These are phyloP conservation scores for Aulographum hederae DNA, from an alignment of 2,329 filamentous ascomycete genomes.

Conservation along the genomic window DNA sequence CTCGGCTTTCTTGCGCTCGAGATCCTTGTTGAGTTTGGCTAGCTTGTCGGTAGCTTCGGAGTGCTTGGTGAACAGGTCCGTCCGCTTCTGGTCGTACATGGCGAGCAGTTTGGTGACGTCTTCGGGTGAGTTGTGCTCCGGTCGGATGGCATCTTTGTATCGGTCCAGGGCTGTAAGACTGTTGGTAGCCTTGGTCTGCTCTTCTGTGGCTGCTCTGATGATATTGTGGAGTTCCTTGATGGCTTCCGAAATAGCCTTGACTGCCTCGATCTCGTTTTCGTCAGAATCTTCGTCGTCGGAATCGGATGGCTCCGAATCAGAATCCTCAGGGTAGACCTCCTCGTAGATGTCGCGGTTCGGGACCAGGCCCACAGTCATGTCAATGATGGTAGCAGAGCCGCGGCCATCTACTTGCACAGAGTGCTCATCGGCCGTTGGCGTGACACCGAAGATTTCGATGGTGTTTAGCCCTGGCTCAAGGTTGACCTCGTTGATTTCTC, in stretches of 20 bases:
- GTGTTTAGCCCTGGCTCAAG: slow-evolving; percentile 38
- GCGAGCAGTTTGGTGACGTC: slow-evolving; percentile 17
- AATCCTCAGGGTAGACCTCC: slow-evolving; percentile 31
- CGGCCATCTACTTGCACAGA: slow-evolving; percentile 42
- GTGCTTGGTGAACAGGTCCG: slow-evolving; percentile 10
- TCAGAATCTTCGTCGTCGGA: slow-evolving; percentile 19
- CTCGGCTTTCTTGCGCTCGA: slow-evolving; percentile 10
- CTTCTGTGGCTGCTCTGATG: slow-evolving; percentile 10
- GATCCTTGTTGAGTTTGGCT: slow-evolving; percentile 10
- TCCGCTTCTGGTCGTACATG: slow-evolving; percentile 15
- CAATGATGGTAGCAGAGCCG: slow-evolving; percentile 39
- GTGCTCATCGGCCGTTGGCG: slow-evolving; percentile 33
- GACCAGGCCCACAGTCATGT: slow-evolving; percentile 42
- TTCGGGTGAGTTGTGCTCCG: slow-evolving; percentile 12
- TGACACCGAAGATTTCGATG: slow-evolving; percentile 35
- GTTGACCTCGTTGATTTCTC: slow-evolving; percentile 37
- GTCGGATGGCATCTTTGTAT: slow-evolving; percentile 15
- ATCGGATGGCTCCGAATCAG: slow-evolving; percentile 17
- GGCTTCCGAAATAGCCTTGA: slow-evolving; percentile 15
- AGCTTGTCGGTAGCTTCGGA: slow-evolving; percentile 11
- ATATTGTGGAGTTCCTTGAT: slow-evolving; percentile 7
- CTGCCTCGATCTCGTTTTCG: slow-evolving; percentile 28
- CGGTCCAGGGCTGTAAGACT: slow-evolving; percentile 15
- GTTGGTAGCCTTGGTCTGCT: slow-evolving; percentile 8
- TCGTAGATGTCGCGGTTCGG: slow-evolving; percentile 36